Evolutionary conservation across 1,139 yeast species (phyloP).

Genomic region (Lodderomyces pseudojiufengensis): DNA sequence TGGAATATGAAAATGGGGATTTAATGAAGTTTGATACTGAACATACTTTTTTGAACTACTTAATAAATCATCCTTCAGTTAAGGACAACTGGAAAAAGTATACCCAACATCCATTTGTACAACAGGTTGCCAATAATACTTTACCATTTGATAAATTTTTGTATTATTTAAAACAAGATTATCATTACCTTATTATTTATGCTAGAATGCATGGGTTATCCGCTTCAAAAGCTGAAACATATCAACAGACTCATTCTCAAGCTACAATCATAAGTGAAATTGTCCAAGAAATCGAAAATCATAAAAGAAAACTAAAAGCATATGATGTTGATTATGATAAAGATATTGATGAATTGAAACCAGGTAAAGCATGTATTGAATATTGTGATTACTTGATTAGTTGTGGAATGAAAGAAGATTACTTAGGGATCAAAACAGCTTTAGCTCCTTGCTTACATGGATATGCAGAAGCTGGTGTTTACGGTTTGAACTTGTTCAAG

Average conservation of each 20-base stretch:
- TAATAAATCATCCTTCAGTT: conserved; percentile 56
- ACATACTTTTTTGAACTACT: conserved; percentile 34
- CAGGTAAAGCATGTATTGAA: conserved; percentile 53
- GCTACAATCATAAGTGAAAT: conserved; percentile 51
- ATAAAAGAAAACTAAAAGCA: conserved; percentile 46
- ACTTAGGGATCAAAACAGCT: conserved; percentile 64
- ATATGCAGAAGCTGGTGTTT: conserved; percentile 51
- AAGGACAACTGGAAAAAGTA: conserved; percentile 55
- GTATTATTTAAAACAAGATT: conserved; percentile 68
- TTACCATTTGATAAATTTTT: conserved; percentile 51
- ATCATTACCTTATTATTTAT: conserved; percentile 63
- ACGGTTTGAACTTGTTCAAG: too few species aligned
- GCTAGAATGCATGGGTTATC: conserved; percentile 67
- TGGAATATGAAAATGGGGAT: conserved; percentile 10
- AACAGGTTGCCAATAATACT: conserved; percentile 47
- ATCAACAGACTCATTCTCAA: conserved; percentile 50
- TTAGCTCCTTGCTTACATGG: conserved; percentile 79
- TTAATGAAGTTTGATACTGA: conserved; percentile 4
- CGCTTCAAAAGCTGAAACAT: conserved; percentile 57
- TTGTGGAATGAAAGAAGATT: conserved; percentile 52
- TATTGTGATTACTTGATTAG: conserved; percentile 60
- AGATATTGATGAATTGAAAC: conserved; percentile 43
- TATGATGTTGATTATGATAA: conserved; percentile 46
- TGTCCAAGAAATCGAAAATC: conserved; percentile 54
- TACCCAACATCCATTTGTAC: conserved; percentile 60